phyloP scores from a whole-genome alignment of 208 protist genomes.

The Trypanosoma scelopori region DNA sequence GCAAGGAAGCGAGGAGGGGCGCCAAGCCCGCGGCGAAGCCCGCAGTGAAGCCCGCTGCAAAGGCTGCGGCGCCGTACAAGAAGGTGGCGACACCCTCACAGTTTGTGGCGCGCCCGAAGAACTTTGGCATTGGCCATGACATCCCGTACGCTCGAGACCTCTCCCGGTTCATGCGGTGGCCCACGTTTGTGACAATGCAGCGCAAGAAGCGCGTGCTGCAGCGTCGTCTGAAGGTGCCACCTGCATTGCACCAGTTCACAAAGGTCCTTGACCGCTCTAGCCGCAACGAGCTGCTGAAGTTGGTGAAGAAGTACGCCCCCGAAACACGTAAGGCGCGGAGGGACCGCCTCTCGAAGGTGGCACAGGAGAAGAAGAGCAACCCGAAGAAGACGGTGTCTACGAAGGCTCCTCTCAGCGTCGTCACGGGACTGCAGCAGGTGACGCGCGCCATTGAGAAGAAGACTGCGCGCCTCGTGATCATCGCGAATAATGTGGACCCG shows the following conservation, averaged over 20 bases:
- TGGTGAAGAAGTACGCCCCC: slow-evolving; percentile 98
- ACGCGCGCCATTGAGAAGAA: slow-evolving; percentile 98
- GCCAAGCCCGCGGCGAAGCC: slow-evolving; percentile 37
- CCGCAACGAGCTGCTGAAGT: slow-evolving; percentile 96
- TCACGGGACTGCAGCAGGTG: slow-evolving; percentile 98
- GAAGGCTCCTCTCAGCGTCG: slow-evolving; percentile 91
- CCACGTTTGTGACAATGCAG: slow-evolving; percentile 98
- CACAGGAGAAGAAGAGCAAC: slow-evolving; percentile 92
- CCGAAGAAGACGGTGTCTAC: slow-evolving; percentile 73
- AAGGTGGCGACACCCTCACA: slow-evolving; percentile 54
- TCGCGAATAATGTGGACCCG: slow-evolving; percentile 99
- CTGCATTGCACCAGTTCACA: slow-evolving; percentile 89
- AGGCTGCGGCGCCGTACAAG: slow-evolving; percentile 83
- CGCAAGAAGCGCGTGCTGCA: slow-evolving; percentile 97
- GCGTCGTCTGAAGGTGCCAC: slow-evolving; percentile 97
- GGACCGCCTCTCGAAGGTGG: slow-evolving; percentile 90
- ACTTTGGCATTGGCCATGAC: slow-evolving; percentile 93
- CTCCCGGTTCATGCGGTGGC: slow-evolving; percentile 98
- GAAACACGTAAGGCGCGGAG: slow-evolving; percentile 95
- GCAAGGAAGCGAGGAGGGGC: slow-evolving; percentile 87
- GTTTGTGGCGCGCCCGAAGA: slow-evolving; percentile 85
- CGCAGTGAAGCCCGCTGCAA: slow-evolving; percentile 48
- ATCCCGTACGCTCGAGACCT: slow-evolving; percentile 95
- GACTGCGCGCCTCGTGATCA: slow-evolving; percentile 99
- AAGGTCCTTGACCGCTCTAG: slow-evolving; percentile 93